Evolutionary conservation across 1,139 yeast species (phyloP), one percentile per base, ranked within the genome.

Genomic region (Zhuliangozyma blackwelliae): DNA sequence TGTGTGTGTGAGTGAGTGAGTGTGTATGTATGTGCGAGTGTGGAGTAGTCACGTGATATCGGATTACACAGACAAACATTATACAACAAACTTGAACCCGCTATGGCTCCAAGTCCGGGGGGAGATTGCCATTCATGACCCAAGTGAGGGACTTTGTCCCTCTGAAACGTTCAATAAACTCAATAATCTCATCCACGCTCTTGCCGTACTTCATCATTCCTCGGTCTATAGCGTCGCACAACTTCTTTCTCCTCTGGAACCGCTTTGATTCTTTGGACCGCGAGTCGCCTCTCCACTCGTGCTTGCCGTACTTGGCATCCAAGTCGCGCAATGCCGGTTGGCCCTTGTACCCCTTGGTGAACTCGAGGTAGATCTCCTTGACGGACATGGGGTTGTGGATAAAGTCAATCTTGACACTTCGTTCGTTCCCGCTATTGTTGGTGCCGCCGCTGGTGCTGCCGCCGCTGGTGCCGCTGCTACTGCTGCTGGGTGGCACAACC

Each of bases 61-160:
- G n/a, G n/a, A n/a, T n/a, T n/a, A n/a, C n/a, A n/a, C n/a, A n/a
- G n/a, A n/a, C n/a, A n/a, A n/a, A n/a, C n/a, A n/a, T n/a, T n/a
- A n/a, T n/a, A n/a, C n/a, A n/a, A n/a, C n/a, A n/a, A n/a, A n/a
- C n/a, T n/a, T n/a, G n/a, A n/a, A n/a, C n/a, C n/a, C n/a, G n/a
- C n/a, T n/a, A 41, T 1, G 37, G 25, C 7, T 44, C 41, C 35
- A 69, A 50, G 44, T 69, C 75, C 4, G 53, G 52, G 3, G 76
- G 76, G 16, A 69, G 54, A 43, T 69, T 65, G 7, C 76, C 76
- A 46, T 70, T 70, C 76, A 70, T 70, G 19, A 70, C 65, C 76
- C 76, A 70, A 5, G 76, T 69, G 39, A 70, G 59, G 27, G 68
- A 61, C 50, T 67, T 68, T 38, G 68, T 72, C 28, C 71, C 73